phyloP scores from a whole-genome alignment of 2,329 filamentous ascomycete genomes.

The Cordyceps tenuipes region DNA sequence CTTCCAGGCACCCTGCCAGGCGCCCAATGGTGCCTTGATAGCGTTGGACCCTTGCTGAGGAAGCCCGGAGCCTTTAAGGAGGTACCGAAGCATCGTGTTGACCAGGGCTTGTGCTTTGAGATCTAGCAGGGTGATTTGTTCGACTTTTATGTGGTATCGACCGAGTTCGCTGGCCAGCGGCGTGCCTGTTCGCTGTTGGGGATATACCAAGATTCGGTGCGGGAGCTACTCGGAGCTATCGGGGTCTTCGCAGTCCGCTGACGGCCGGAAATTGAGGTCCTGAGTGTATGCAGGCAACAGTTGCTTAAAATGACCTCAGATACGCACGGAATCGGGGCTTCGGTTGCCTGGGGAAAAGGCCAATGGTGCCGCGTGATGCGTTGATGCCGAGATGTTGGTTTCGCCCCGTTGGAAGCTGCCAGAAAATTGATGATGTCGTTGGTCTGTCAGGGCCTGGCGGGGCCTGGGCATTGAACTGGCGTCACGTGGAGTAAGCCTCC shows the following conservation, averaged over 20 bases:
- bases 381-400: neutral
- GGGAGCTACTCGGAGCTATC: constrained; percentile 11
- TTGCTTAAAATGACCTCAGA: neutral
- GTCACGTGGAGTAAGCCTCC: constrained; percentile 1
- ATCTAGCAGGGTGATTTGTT: neutral
- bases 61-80: neutral
- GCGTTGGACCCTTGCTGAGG: neutral
- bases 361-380: neutral
- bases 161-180: neutral
- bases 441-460: neutral
- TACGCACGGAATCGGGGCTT: neutral
- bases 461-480: neutral
- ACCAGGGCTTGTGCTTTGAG: too few relatives aligned
- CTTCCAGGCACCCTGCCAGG: constrained; percentile 8
- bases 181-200: neutral
- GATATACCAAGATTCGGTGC: neutral
- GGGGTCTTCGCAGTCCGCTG: neutral
- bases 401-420: constrained; percentile 2
- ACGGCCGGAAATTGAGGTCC: neutral
- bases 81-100: constrained; percentile 2
- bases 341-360: neutral
- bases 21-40: constrained; percentile 1
- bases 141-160: neutral
- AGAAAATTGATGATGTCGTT: constrained; percentile 11
- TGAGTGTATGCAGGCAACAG: neutral